Conservation (phyloP, 305 asterid species). For the Fraxinus floribunda region DNA sequence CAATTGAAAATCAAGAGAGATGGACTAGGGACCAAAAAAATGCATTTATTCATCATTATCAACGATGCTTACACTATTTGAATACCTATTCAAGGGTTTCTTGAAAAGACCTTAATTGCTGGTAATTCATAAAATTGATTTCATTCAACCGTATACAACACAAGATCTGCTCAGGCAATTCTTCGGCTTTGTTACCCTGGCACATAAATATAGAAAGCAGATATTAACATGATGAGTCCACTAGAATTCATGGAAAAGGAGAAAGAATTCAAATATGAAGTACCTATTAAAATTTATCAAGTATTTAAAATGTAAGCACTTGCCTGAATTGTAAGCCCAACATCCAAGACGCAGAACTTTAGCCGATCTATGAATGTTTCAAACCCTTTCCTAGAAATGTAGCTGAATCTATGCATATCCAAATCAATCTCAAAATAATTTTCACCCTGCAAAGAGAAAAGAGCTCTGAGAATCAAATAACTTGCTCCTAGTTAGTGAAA, state of each 20-base stretch:
- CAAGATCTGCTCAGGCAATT: slow-evolving; percentile 89
- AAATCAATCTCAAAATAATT: slow-evolving; percentile 89
- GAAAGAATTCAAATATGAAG: neutral
- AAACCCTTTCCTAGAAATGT: slow-evolving; percentile 92
- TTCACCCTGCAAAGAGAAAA: slow-evolving; percentile 58
- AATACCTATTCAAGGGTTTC: slow-evolving; percentile 40
- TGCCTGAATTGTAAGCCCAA: slow-evolving; percentile 96
- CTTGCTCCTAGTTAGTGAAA: neutral
- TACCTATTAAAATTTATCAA: neutral
- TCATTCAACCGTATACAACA: slow-evolving; percentile 87
- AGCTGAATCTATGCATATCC: slow-evolving; percentile 98
- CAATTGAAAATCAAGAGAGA: neutral
- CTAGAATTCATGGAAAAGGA: neutral
- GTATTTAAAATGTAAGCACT: slow-evolving; percentile 28
- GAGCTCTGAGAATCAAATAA: neutral
- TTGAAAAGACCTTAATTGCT: slow-evolving; percentile 51
- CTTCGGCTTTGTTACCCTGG: slow-evolving; percentile 94
- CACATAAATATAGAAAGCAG: slow-evolving; percentile 12
- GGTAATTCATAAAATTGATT: slow-evolving; percentile 76
- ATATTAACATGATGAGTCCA: slow-evolving; percentile 1
- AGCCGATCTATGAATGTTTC: slow-evolving; percentile 80
- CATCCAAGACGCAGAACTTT: slow-evolving; percentile 80
- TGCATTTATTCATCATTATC: slow-evolving; percentile 33
- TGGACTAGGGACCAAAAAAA: slow-evolving; percentile 5
- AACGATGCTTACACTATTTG: slow-evolving; percentile 32